phyloP scores from a whole-genome alignment of 352 stramenopile species.

The Globisporangium recalcitrans region DNA sequence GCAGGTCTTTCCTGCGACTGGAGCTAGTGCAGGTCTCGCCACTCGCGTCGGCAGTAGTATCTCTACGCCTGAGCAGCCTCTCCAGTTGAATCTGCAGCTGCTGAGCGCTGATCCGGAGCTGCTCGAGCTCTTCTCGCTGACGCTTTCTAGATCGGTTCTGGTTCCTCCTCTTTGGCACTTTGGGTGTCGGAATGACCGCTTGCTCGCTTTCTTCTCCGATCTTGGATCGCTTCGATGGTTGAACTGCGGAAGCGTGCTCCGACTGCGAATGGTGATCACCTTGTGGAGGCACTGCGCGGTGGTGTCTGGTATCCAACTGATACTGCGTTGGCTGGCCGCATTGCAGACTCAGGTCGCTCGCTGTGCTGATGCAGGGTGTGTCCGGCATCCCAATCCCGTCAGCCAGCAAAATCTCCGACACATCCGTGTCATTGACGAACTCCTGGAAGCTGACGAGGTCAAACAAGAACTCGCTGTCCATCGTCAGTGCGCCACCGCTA shows the following conservation, averaged over 20 bases:
- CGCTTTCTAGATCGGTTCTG: constrained; percentile 26
- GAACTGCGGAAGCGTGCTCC: too few species aligned
- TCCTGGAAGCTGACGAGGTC: constrained; percentile 45
- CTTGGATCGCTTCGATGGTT: not conserved
- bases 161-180: constrained; percentile 40
- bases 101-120: not conserved
- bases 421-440: constrained; percentile 21
- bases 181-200: too few species aligned
- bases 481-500: too few species aligned
- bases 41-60: constrained; percentile 55
- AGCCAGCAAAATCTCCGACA: not conserved
- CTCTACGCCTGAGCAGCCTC: constrained; percentile 24
- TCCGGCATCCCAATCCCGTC: constrained; percentile 13
- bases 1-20: not conserved
- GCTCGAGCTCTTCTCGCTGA: constrained; percentile 3
- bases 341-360: not conserved
- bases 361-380: not conserved
- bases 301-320: not conserved
- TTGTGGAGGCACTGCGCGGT: not conserved
- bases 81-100: constrained; percentile 1
- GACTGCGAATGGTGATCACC: not conserved
- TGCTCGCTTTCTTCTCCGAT: not conserved
- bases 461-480: constrained; percentile 21
- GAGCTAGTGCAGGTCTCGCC: not conserved
- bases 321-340: not conserved